Base-by-base conservation (phyloP, 2,329 filamentous ascomycete species). In the Pseudovirgaria hyperparasitica region DNA sequence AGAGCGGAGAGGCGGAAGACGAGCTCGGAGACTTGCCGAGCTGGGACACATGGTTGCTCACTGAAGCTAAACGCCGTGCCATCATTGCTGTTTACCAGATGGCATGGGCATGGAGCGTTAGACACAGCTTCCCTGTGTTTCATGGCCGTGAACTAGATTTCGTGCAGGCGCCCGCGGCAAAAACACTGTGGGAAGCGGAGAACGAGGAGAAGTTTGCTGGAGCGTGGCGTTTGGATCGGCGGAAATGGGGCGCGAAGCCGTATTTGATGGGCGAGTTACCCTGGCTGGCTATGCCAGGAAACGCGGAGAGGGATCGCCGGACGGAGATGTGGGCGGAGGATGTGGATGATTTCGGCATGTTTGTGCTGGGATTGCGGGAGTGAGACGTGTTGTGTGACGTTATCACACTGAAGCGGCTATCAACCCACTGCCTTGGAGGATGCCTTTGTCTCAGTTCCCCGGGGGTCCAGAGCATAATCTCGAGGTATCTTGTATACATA, bases 31-130 rank as follows among this genome's bases (percentile, higher is more conserved):
- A n/a, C n/a, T n/a, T n/a, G n/a, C 55, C 54, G 10, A 33, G 39
- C 3, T 58, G 50, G 51, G 40, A 50, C 12, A 34, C 42, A 7
- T 59, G 55, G 54, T 30, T 56, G 6, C 40, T 70, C 39, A 57
- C 75, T 37, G 71, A 73, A 34, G 56, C 58, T 23, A 74, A 74
- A 40, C 63, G 68, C 8, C 67, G 54, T 16, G 45, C 52, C 3
- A 37, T 56, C 1, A 35, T 55, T 16, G 32, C 43, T 5, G 35
- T 57, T 3, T 58, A 55, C 25, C 38, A 51, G 5, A 28, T 58
- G 6, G 46, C 58, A 25, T 59, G 54, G 54, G 45, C 49, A 4
- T 57, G 57, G 28, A 45, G 48, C n/a, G 43, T 52, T 2, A 46
- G 50, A 25, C 46, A 57, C 26, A 32, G 39, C 8, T 31, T 48